phyloP scores from a whole-genome alignment of 208 protist genomes.

The Leishmania amazonensis region DNA sequence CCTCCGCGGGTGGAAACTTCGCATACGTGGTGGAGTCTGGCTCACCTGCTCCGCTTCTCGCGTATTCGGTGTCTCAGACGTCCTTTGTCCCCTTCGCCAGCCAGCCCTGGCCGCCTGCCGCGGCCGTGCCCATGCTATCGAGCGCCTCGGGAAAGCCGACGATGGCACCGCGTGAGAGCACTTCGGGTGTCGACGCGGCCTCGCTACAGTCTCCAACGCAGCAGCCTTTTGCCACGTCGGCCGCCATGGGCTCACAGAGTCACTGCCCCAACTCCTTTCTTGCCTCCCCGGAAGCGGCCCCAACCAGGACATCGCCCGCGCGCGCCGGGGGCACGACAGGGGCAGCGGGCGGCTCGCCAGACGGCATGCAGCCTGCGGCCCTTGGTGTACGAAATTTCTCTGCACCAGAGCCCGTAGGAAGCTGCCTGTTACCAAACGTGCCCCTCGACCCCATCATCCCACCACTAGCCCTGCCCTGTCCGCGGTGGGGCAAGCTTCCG shows the following conservation, averaged over 20 bases:
- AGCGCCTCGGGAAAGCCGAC: conserved; percentile 3
- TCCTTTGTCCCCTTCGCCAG: conserved; percentile 2
- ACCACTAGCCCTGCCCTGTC: conserved; percentile 36
- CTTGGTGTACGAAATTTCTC: conserved; percentile 42
- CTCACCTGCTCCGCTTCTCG: conserved; percentile 5
- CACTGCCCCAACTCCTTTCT: background rate
- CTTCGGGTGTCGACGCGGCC: background rate
- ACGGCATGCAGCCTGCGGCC: conserved; percentile 15
- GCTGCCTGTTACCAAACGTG: conserved; percentile 33
- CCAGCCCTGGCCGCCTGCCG: background rate
- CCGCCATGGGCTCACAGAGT: background rate
- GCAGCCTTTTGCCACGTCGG: background rate
- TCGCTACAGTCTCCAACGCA: conserved; percentile 6
- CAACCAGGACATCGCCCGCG: background rate
- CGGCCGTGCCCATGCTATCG: background rate
- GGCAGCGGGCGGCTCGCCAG: conserved; percentile 24
- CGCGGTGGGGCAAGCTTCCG: conserved; percentile 46
- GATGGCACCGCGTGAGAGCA: background rate
- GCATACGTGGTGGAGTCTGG: conserved; percentile 23
- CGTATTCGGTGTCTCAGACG: background rate
- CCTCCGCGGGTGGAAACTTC: conserved; percentile 1
- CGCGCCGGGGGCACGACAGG: background rate
- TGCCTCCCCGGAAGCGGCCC: background rate
- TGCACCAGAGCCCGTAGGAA: conserved; percentile 37
- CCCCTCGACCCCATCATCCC: conserved; percentile 34